Evolutionary conservation across 2,329 filamentous ascomycete species (phyloP), one percentile per base, ranked within the genome.

Genomic region (Lachnellula hyalina): DNA sequence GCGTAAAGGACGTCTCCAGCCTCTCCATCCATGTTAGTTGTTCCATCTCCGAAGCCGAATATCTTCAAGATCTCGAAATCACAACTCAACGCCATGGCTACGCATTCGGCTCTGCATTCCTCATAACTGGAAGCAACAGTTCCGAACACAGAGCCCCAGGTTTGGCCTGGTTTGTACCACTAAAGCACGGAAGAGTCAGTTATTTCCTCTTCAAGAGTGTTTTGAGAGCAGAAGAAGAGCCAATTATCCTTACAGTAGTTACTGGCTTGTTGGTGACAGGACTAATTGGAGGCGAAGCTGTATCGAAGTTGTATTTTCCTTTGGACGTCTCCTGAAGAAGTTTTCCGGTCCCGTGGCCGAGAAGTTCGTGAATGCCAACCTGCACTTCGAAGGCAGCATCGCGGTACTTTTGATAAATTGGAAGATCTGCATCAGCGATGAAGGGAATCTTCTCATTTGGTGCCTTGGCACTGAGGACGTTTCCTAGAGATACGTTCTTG

Each of bases 121-220:
- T 97, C 93, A 67, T 96, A 96, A 15, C 86, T 89, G 3, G 87
- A 90, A 38, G 92, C 90, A 60, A 95, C 83, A 57, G 88, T 83
- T 25, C 92, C 91, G 67, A 97, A 97, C 0, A 96, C 90, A 5
- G 86, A 90, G 53, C 90, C 89, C 92, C 92, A 97, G 0, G 93
- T 97, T 72, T 96, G 90, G 2, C 91, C 91, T 2, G 90, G 90
- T 73, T 94, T 96, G 76, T 97, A 97, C 85, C 88, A 96, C n/a
- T n/a, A n/a, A n/a, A n/a, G n/a, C n/a, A n/a, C n/a, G n/a, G n/a
- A n/a, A n/a, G n/a, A n/a, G n/a, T n/a, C n/a, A n/a, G n/a, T n/a
- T n/a, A n/a, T n/a, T n/a, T n/a, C n/a, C n/a, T n/a, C n/a, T n/a
- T n/a, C n/a, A n/a, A n/a, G n/a, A n/a, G n/a, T n/a, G n/a, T n/a